Evolutionary conservation across 805 yeast genomes (phyloP).

Genomic region (Candida schatavii): DNA sequence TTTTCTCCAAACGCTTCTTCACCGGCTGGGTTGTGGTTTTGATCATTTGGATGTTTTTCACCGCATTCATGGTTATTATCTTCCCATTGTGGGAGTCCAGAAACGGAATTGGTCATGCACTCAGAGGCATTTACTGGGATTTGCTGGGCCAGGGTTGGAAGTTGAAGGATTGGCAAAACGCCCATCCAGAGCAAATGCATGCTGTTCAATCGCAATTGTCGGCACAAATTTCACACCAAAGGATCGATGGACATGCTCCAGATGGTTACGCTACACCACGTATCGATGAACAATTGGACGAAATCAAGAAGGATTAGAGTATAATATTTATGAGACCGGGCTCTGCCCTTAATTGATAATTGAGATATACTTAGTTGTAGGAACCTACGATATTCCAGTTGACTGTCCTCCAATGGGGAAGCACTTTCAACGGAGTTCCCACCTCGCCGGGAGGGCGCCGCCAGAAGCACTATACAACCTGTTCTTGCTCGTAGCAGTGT

Average conservation of each 20-base stretch:
- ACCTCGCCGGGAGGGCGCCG: no score
- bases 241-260: slow-evolving; percentile 23
- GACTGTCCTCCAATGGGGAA: no score
- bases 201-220: slow-evolving; percentile 65
- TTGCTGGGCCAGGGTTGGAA: slow-evolving; percentile 70
- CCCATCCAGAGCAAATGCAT: slow-evolving; percentile 72
- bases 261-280: slow-evolving; percentile 20
- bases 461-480: no score
- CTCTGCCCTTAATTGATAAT: no score
- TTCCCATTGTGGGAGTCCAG: slow-evolving; percentile 78
- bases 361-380: no score
- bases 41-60: slow-evolving; percentile 75
- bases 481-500: no score
- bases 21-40: slow-evolving; percentile 88
- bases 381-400: no score
- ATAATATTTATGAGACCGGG: no score
- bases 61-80: slow-evolving; percentile 59
- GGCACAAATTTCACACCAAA: slow-evolving; percentile 24
- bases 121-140: slow-evolving; percentile 86
- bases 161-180: slow-evolving; percentile 70
- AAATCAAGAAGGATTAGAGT: slow-evolving; percentile 20
- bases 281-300: slow-evolving; percentile 20
- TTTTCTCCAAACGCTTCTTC: slow-evolving; percentile 73
- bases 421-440: no score
- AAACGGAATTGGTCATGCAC: slow-evolving; percentile 57